Conservation (phyloP, 306 rosid species). For the Quercus suber region DNA sequence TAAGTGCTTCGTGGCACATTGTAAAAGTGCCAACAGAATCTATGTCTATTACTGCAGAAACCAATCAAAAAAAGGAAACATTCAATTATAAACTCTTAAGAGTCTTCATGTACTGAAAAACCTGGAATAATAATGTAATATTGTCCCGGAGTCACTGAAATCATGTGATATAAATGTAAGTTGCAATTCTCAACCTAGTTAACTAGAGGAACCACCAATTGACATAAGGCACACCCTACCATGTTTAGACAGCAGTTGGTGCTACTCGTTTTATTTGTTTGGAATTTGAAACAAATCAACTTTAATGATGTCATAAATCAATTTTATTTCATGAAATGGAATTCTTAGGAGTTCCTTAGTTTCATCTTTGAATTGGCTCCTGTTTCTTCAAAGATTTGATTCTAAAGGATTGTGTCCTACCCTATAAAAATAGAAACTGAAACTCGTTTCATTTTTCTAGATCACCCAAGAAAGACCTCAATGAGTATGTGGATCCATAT, state of each 20-base stretch:
- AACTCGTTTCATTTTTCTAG: background rate
- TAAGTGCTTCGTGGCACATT: conserved; percentile 85
- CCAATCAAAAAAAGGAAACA: background rate
- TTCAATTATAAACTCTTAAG: background rate
- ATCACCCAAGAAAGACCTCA: background rate
- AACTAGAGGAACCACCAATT: background rate
- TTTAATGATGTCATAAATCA: background rate
- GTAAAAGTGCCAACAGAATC: conserved; percentile 98
- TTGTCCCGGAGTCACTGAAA: background rate
- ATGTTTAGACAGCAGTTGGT: background rate
- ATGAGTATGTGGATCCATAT: background rate
- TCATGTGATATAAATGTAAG: background rate
- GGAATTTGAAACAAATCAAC: background rate
- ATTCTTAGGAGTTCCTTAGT: background rate
- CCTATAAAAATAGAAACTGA: background rate
- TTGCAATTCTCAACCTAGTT: background rate
- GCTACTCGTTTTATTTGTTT: background rate
- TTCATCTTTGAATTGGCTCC: background rate
- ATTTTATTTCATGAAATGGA: background rate
- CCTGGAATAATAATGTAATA: background rate
- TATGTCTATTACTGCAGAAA: conserved; percentile 78
- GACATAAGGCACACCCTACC: background rate
- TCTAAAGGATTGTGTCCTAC: background rate
- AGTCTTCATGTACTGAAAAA: background rate
- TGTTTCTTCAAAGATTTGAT: background rate